Conservation (phyloP, 495 filamentous ascomycete genomes). For the Lophiostoma macrostomum region DNA sequence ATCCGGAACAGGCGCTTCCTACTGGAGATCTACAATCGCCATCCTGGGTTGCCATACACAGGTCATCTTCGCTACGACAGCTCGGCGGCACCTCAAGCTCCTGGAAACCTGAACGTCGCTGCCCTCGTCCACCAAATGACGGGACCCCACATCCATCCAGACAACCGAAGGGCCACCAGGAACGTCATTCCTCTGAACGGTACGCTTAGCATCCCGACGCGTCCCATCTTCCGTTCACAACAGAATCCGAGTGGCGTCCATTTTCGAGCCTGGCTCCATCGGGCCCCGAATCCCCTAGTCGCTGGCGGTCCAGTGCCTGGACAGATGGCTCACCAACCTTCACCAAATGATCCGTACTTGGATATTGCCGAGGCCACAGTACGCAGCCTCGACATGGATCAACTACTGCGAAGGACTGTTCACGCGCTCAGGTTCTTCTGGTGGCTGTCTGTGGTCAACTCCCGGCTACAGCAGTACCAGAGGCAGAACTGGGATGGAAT, state of each 20-base stretch:
- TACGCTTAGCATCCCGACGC: not conserved
- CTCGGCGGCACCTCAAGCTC: not conserved
- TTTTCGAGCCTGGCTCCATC: constrained; percentile 10
- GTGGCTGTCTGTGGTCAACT: constrained; percentile 2
- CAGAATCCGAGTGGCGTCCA: constrained; percentile 4
- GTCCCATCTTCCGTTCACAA: constrained; percentile 6
- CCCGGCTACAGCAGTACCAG: not conserved
- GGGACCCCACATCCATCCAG: not conserved
- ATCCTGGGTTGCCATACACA: not conserved
- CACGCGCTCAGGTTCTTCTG: constrained; percentile 9
- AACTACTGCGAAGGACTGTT: not conserved
- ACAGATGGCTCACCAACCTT: not conserved
- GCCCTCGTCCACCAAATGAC: not conserved
- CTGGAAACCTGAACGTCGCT: not conserved
- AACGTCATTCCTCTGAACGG: too few relatives aligned
- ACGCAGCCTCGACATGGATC: not conserved
- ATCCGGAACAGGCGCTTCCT: constrained; percentile 1
- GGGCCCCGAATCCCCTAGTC: not conserved
- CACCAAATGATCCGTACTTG: constrained; percentile 1
- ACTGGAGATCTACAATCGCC: constrained; percentile 1
- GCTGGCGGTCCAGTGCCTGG: not conserved
- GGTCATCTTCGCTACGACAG: constrained; percentile 12
- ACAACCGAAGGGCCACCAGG: not conserved
- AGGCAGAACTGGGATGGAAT: not conserved
- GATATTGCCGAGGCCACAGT: not conserved